phyloP scores from a whole-genome alignment of 2,329 filamentous ascomycete genomes.

The Paecilomyces dactylethromorphus region DNA sequence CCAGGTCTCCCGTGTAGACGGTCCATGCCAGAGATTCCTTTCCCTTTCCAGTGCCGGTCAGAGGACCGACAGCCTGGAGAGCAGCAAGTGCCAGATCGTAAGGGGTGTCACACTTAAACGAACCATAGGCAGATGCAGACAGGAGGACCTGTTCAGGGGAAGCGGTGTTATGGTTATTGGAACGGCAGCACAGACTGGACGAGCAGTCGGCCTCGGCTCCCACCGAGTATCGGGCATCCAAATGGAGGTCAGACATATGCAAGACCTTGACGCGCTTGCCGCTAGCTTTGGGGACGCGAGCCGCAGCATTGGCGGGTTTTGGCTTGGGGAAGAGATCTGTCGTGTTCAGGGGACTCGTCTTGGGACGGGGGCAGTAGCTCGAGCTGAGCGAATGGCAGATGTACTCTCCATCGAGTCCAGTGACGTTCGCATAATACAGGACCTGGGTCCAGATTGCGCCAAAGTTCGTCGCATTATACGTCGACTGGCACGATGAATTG shows the following conservation, averaged over 20 bases:
- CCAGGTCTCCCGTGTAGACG: constrained; percentile 52
- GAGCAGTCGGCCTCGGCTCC: constrained; percentile 50
- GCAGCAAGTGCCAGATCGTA: constrained; percentile 52
- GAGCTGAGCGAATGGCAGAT: constrained; percentile 48
- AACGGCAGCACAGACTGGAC: constrained; percentile 46
- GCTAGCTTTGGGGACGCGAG: constrained; percentile 38
- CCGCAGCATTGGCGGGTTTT: constrained; percentile 39
- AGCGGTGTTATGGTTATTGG: constrained; percentile 30
- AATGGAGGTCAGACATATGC: constrained; percentile 51
- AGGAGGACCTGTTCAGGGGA: constrained; percentile 30
- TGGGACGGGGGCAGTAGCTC: constrained; percentile 43
- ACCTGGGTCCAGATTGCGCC: constrained; percentile 55
- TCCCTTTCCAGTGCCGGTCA: constrained; percentile 48
- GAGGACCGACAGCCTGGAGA: constrained; percentile 48
- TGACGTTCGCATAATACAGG: constrained; percentile 47
- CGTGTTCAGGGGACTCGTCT: constrained; percentile 39
- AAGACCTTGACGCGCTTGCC: constrained; percentile 51
- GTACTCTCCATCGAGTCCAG: constrained; percentile 50
- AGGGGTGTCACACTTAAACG: constrained; percentile 52
- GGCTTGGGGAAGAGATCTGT: constrained; percentile 48
- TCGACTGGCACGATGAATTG: constrained; percentile 41
- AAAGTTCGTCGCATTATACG: constrained; percentile 42
- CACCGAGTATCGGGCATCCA: constrained; percentile 49
- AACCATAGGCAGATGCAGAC: constrained; percentile 49
- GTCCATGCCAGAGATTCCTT: constrained; percentile 46